Evolutionary conservation across 1,139 yeast species (phyloP).

Genomic region (Diutina scorzettiae): DNA sequence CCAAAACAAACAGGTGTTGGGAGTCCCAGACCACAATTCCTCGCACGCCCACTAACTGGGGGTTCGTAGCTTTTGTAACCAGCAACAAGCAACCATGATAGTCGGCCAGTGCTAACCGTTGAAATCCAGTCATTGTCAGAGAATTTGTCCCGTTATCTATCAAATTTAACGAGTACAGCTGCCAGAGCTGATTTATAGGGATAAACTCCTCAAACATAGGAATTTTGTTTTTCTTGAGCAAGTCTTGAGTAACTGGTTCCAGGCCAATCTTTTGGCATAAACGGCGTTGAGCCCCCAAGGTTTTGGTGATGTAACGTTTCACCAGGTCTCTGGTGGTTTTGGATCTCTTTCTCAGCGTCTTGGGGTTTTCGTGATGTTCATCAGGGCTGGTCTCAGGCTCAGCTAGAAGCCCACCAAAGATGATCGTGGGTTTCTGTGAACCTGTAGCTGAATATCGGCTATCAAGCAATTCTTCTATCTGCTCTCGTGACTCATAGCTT

Average conservation of each 20-base stretch:
- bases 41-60: constrained; percentile 44
- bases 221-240: constrained; percentile 18
- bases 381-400: constrained; percentile 14
- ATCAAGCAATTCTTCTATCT: constrained; percentile 37
- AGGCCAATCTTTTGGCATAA: neutral
- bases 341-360: too few species aligned
- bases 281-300: neutral
- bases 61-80: constrained; percentile 48
- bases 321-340: constrained; percentile 12
- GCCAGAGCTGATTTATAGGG: constrained; percentile 50
- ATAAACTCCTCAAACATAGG: constrained; percentile 43
- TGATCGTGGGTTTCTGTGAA: constrained; percentile 48
- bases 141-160: constrained; percentile 21
- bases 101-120: constrained; percentile 69
- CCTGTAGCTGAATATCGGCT: constrained; percentile 47
- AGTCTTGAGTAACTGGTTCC: neutral
- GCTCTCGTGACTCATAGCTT: constrained; percentile 29
- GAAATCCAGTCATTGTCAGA: constrained; percentile 23
- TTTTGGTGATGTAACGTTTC: neutral
- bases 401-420: constrained; percentile 23
- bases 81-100: constrained; percentile 64
- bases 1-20: constrained; percentile 60
- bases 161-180: constrained; percentile 43
- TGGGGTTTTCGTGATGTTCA: constrained; percentile 14
- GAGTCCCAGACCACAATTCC: constrained; percentile 90